Percentiles rank a stretch among this genome's conserved stretches.
Evolutionary conservation across 2,329 filamentous ascomycete species (phyloP).

Genomic region (Apiospora koreana): DNA sequence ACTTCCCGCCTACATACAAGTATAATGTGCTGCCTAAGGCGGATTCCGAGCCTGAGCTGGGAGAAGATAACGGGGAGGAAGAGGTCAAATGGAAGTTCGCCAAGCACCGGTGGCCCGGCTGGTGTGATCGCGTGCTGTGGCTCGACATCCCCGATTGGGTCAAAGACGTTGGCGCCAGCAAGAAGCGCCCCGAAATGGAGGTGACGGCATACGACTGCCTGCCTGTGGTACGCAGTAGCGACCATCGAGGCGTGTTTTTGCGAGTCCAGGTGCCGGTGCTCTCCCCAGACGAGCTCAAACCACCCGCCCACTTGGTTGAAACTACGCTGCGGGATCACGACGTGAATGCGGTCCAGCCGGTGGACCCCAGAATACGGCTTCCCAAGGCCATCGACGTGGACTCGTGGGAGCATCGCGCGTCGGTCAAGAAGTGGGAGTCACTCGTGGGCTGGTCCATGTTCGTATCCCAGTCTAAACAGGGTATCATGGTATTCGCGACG

Average conservation of each 20-base stretch:
- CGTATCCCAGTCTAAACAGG: constrained; percentile 54
- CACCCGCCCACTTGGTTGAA: constrained; percentile 29
- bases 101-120: constrained; percentile 81
- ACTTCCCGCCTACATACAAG: constrained; percentile 94
- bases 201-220: constrained; percentile 74
- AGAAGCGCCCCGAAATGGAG: constrained; percentile 35
- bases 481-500: constrained; percentile 46
- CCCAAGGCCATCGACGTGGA: constrained; percentile 56
- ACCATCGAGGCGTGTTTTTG: constrained; percentile 83
- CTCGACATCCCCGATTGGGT: constrained; percentile 62
- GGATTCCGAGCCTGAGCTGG: constrained; percentile 25
- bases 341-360: background rate
- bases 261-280: constrained; percentile 67
- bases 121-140: constrained; percentile 91
- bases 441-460: constrained; percentile 56
- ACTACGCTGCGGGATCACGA: constrained; percentile 16
- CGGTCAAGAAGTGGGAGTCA: constrained; percentile 27
- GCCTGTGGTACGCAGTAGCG: constrained; percentile 78
- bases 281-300: constrained; percentile 37
- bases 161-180: constrained; percentile 23
- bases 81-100: constrained; percentile 71
- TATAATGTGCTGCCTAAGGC: constrained; percentile 55
- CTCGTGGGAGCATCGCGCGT: constrained; percentile 51
- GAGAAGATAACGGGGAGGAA: constrained; percentile 30
- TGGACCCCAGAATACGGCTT: constrained; percentile 35